Base-by-base conservation (phyloP, 2,329 filamentous ascomycete genomes). In the Calonectria leucothoes region DNA sequence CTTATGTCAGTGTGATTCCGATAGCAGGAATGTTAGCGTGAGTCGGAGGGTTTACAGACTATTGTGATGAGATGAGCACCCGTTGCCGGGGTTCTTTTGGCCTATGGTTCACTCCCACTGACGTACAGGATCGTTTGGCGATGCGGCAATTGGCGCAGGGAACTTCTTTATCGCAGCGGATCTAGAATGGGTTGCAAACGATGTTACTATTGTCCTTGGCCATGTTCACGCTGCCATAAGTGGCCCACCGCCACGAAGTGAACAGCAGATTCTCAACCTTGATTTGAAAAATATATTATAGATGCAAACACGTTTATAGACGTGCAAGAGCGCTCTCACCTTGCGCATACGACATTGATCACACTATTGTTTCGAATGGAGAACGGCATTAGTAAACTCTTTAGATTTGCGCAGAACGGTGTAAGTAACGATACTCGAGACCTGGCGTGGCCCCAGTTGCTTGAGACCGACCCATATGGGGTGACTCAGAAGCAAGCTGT, bases 11-110 rank as follows among this genome's bases (percentile, higher is more conserved):
- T 5, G 39, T 48, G 14, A 2, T 6, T 15, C 33, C 33, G 69
- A 42, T 11, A 20, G 42, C 48, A 23, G 31, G 59, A 17, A 64
- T 39, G 20, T 42, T 14, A 72, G 25, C 66, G 42, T 20, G 35
- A 67, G 65, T 42, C 59, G 55, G 45, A 57, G 48, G 42, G n/a
- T 25, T 59, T 42, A 84, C 88, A 77, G 82, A 91, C 89, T 91
- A 91, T 86, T 91, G 89, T 52, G 89, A 89, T 3, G 90, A 91
- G 72, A 91, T 91, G 74, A 91, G 84, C 48, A 91, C 89, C 66
- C 90, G 84, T 77, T 91, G 89, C 49, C 89, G 85, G 55, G 85
- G 83, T 78, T 91, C 89, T 79, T 88, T 90, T 31, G 89, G 88
- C 72, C 88, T 87, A 78, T 91, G 89, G 10, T 88, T 88, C 15